Conservation (phyloP, 768 basidiomycete genomes). For the Boletus insuetus region DNA sequence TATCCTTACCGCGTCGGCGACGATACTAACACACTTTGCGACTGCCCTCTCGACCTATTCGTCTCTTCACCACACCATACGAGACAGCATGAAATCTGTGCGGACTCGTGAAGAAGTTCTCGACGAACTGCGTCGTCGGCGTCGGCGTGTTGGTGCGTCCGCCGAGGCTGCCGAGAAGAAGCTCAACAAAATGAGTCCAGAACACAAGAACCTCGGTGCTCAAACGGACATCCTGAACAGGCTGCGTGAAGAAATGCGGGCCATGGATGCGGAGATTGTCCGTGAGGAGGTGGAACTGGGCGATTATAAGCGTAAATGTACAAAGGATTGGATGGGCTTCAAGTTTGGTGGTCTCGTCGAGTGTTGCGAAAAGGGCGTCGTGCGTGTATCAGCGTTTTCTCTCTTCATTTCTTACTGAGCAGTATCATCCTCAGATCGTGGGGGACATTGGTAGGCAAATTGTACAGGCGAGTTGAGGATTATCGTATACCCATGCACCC, state of each 20-base stretch:
- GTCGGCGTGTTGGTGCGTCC: conserved; percentile 61
- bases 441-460: conserved; percentile 49
- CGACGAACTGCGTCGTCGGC: conserved; percentile 69
- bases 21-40: conserved; percentile 64
- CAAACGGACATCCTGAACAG: conserved; percentile 74
- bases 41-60: conserved; percentile 68
- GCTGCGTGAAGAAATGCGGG: conserved; percentile 72
- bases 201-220: conserved; percentile 75
- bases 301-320: conserved; percentile 76
- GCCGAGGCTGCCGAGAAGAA: conserved; percentile 88
- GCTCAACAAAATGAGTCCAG: conserved; percentile 83
- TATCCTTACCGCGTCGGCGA: conserved; percentile 66
- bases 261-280: conserved; percentile 80
- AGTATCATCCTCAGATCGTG: conserved; percentile 35
- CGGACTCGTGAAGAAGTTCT: conserved; percentile 82
- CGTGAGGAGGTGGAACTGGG: conserved; percentile 75
- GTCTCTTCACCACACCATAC: conserved; percentile 61
- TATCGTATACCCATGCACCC: neutral
- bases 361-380: conserved; percentile 75
- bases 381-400: conserved; percentile 26
- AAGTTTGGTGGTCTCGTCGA: conserved; percentile 89
- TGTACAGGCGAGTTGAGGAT: conserved; percentile 34
- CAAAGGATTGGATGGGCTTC: conserved; percentile 69
- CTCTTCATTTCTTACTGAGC: neutral
- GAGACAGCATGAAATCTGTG: conserved; percentile 71